A percentile compares a stretch with the other conserved stretches of the same genome.
Conservation (phyloP, 805 yeast species). For the Yamadazyma akitaensis region DNA sequence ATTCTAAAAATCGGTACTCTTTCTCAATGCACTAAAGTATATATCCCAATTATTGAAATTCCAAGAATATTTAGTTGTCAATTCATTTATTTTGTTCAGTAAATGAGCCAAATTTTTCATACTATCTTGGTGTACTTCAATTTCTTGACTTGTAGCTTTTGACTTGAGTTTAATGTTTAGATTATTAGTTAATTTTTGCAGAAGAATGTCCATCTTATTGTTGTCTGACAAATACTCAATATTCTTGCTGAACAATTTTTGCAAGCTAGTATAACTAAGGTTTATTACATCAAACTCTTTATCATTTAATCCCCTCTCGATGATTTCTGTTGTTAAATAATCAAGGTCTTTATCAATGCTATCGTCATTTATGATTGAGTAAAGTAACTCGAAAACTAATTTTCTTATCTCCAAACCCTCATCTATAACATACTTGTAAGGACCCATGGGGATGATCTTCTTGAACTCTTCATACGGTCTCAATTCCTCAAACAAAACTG, state of each 20-base stretch:
- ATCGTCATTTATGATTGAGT: slow-evolving; percentile 43
- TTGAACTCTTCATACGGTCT: slow-evolving; percentile 53
- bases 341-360: slow-evolving; percentile 24
- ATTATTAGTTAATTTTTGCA: slow-evolving; percentile 32
- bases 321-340: slow-evolving; percentile 39
- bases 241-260: slow-evolving; percentile 35
- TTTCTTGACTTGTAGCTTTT: slow-evolving; percentile 65
- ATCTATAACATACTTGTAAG: slow-evolving; percentile 79
- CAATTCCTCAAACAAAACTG: slow-evolving; percentile 53
- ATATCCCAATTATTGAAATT: slow-evolving; percentile 10
- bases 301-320: slow-evolving; percentile 54
- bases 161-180: slow-evolving; percentile 50
- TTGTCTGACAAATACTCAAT: slow-evolving; percentile 20
- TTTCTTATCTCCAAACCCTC: slow-evolving; percentile 73
- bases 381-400: slow-evolving; percentile 65
- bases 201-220: slow-evolving; percentile 25
- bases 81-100: slow-evolving; percentile 7
- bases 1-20: not conserved
- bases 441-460: slow-evolving; percentile 76
- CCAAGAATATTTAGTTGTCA: slow-evolving; percentile 12
- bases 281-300: slow-evolving; percentile 58
- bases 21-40: slow-evolving; percentile 10
- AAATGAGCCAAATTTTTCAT: slow-evolving; percentile 12
- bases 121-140: slow-evolving; percentile 53
- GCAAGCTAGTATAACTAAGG: slow-evolving; percentile 43